Base-by-base conservation (phyloP, 2,329 filamentous ascomycete species). In the Alternaria postmessia region DNA sequence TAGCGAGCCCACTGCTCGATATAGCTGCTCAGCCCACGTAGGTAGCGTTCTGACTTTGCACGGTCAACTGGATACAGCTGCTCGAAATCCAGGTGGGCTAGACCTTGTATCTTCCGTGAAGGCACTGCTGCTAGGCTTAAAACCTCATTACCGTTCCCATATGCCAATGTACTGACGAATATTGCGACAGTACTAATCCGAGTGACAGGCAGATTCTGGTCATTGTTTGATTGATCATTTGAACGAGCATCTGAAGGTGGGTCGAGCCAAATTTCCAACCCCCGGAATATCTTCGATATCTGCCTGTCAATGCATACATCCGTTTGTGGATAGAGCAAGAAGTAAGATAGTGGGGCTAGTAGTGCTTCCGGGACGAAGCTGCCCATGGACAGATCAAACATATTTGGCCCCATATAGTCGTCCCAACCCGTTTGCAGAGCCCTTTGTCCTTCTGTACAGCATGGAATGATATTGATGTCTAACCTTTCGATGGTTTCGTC, bases 231-330 rank as follows among this genome's bases (percentile, higher is more conserved):
- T 9, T 43, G 26, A 7, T 24, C 26, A 49, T 7, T 4, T 14
- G 9, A 9, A 14, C 16, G 26, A 20, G 18, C 18, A 30, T 53
- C 8, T 24, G 20, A 43, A 8, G 28, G 5, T 43, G 38, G 51
- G 14, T 43, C 51, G 26, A 53, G n/a, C 51, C 51, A 53, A 12
- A 42, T 53, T 26, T 53, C 51, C 16, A 53, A 53, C 18, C 51
- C 51, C 38, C 18, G 38, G 38, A 24, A 43, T 14, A 34, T 39
- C 7, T 53, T 26, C 22, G 51, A 53, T 34, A n/a, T 2, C 4
- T 20, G 26, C 1, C 30, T 26, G 7, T 43, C 8, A 14, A 22
- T 1, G 16, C 5, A 22, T 3, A 42, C 26, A n/a, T 32, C 14
- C 26, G n/a, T 22, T 22, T 34, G 46, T 30, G 46, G 30, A 24